Percentiles rank a stretch among this genome's conserved stretches.
Evolutionary conservation across 148 eudicot species (phyloP).

Genomic region (Persicaria tinctoria): DNA sequence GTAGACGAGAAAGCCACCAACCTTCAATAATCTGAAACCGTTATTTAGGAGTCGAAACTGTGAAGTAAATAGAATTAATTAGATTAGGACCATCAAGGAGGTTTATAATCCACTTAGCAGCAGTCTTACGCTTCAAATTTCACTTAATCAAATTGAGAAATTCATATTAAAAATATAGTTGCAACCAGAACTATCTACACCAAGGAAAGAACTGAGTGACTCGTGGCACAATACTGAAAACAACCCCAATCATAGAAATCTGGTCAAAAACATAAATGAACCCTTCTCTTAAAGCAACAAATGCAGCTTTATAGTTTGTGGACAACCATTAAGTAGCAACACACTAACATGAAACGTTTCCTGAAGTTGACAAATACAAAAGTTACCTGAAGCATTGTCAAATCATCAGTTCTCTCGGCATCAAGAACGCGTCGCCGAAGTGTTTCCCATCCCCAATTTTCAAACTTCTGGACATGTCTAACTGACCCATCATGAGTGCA

Average conservation of each 20-base stretch:
- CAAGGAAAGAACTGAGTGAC: neutral
- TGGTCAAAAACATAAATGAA: neutral
- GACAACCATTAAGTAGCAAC: neutral
- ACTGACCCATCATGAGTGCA: slow-evolving; percentile 99
- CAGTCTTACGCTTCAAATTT: neutral
- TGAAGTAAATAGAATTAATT: slow-evolving; percentile 15
- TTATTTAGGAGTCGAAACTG: slow-evolving; percentile 83
- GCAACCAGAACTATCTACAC: neutral
- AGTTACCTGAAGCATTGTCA: slow-evolving; percentile 71
- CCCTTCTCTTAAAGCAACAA: neutral
- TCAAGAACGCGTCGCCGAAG: slow-evolving; percentile 79
- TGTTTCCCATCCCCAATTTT: slow-evolving; percentile 96
- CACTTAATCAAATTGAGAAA: neutral
- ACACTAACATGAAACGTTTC: neutral
- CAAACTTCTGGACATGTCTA: slow-evolving; percentile 88
- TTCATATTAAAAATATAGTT: neutral
- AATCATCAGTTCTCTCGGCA: slow-evolving; percentile 79
- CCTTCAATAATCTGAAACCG: slow-evolving; percentile 84
- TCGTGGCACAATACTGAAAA: no score
- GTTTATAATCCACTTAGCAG: neutral
- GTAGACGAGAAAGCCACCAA: slow-evolving; percentile 81
- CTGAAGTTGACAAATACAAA: neutral
- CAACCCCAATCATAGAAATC: neutral
- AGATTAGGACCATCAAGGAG: neutral
- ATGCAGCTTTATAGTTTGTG: neutral